Base-by-base conservation (phyloP, 305 asterid genomes). In the Fraxinus albicans region DNA sequence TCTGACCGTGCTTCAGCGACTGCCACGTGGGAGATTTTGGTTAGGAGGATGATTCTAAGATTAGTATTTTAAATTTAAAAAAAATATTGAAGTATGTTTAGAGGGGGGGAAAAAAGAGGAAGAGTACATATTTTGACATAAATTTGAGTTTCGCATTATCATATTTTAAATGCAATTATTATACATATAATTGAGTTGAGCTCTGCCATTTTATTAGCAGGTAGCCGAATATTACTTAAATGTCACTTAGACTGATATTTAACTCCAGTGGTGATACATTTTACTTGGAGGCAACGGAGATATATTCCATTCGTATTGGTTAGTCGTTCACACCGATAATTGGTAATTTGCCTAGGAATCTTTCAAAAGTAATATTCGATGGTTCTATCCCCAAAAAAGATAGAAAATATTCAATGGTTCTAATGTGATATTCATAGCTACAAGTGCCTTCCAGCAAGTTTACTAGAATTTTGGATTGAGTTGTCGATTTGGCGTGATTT, bases 1-100 rank as follows among this genome's bases (percentile, higher is more conserved):
- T 92, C 84, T 94, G 85, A 89, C 6, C 40, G 2, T 10, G 33
- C n/a, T 74, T 17, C 6, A 58, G 17, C n/a, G 36, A 1, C 2
- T 19, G 77, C 40, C 80, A 77, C 40, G 74, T 80, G 74, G 33
- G 17, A 25, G 58, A 42, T 81, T 86, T 82, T 82, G 84, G 79
- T 58, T 85, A 58, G 77, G 84, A 33, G 38, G 36, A 65, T 31
- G 76, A 86, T 80, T 17, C 44, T 23, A 79, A 25, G 33, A 63
- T 63, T 77, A 27, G 72, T 63, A 25, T 23, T 23, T 75, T 44
- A 3, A 50, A 29, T 79, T 55, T 69, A 55, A 77, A 47, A 77
- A 70, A 74, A 21, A 47, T 70, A 65, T 79, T 8, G 27, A 21
- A 76, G 50, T 65, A 36, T 79, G 65, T 82, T 84, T 84, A 86